A percentile compares a stretch with the other conserved stretches of the same genome.
Evolutionary conservation across 306 rosid species (phyloP).

Genomic region (Malus sieversii): DNA sequence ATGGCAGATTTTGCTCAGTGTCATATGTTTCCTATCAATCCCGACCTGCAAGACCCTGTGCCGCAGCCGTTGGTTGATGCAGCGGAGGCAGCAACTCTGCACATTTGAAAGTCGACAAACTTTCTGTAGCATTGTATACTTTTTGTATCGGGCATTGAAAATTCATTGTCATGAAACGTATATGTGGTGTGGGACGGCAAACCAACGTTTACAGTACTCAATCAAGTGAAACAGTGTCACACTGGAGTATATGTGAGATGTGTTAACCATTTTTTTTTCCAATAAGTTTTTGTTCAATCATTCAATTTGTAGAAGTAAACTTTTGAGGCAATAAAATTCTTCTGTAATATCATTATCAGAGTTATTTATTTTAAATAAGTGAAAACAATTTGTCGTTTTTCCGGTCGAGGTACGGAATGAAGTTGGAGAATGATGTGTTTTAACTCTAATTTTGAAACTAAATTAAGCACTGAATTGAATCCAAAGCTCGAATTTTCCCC

Average conservation of each 20-base stretch:
- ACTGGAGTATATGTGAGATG: background rate
- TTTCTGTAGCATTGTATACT: background rate
- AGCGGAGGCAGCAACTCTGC: slow-evolving; percentile 22
- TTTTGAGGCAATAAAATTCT: background rate
- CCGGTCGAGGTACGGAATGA: too few relatives aligned
- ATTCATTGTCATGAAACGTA: background rate
- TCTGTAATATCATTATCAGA: background rate
- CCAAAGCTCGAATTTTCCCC: background rate
- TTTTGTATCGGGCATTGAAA: background rate
- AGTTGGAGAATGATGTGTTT: background rate
- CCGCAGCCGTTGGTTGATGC: slow-evolving; percentile 12
- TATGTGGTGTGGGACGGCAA: slow-evolving; percentile 4
- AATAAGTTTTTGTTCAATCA: background rate
- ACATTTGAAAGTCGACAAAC: slow-evolving; percentile 26
- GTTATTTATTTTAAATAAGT: background rate
- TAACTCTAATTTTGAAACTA: background rate
- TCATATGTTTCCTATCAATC: slow-evolving; percentile 65
- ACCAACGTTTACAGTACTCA: background rate
- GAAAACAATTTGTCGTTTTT: background rate
- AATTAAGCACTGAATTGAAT: background rate
- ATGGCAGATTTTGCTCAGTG: slow-evolving; percentile 88
- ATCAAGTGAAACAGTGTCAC: background rate
- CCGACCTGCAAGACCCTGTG: slow-evolving; percentile 57
- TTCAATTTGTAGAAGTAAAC: background rate
- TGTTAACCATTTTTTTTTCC: background rate